Conservation (phyloP, 2,329 filamentous ascomycete genomes). For the Dactylellina leptospora region DNA sequence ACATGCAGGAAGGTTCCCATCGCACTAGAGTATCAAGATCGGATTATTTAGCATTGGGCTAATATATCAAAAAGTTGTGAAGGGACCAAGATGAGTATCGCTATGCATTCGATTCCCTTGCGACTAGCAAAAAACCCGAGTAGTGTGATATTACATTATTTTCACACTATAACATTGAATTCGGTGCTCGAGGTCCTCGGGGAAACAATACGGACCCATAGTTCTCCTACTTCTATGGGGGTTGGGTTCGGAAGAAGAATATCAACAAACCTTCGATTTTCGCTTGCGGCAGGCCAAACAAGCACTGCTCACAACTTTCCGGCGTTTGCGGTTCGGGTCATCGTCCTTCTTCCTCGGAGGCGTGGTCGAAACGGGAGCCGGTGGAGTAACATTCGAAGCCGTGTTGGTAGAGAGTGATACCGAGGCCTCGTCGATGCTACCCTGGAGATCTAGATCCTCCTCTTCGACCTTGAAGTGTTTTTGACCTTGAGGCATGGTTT, state of each 20-base stretch:
- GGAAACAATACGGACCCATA: no score
- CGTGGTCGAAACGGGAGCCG: slow-evolving; percentile 27
- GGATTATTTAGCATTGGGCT: slow-evolving; percentile 12
- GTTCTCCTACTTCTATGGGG: slow-evolving; percentile 5
- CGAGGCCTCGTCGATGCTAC: slow-evolving; percentile 8
- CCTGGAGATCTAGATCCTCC: slow-evolving; percentile 24
- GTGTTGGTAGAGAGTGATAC: slow-evolving; percentile 20
- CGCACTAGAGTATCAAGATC: slow-evolving; percentile 66
- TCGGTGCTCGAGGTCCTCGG: no score
- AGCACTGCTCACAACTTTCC: slow-evolving; percentile 79
- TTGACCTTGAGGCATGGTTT: slow-evolving; percentile 47
- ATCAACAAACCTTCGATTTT: slow-evolving; percentile 72
- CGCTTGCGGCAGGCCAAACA: slow-evolving; percentile 81
- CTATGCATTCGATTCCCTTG: slow-evolving; percentile 8
- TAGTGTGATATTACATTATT: no score
- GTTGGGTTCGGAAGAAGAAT: slow-evolving; percentile 23
- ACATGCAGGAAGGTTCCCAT: slow-evolving; percentile 88
- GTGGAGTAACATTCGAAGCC: slow-evolving; percentile 15
- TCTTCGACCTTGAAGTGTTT: slow-evolving; percentile 51
- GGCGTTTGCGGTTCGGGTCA: slow-evolving; percentile 66
- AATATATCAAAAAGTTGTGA: no score
- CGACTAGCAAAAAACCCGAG: no score
- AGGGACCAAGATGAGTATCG: no score
- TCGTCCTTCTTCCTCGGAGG: slow-evolving; percentile 49
- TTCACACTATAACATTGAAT: no score